Evolutionary conservation across 768 basidiomycete species (phyloP), one percentile per base, ranked within the genome.

Genomic region (Tephrocybe sp.): DNA sequence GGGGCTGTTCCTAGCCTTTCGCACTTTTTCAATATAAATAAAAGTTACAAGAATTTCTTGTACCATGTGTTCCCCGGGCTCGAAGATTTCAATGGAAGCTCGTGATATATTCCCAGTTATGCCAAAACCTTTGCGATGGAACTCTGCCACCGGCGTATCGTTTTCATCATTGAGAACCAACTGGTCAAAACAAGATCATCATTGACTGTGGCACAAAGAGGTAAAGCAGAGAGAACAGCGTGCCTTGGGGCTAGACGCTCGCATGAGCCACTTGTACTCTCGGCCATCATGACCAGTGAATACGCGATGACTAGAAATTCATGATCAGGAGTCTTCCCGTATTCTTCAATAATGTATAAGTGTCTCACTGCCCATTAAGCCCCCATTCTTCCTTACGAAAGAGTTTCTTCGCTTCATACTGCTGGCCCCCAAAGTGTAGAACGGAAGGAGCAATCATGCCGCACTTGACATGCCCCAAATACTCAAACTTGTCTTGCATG

Each of bases 21-120:
- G 55, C n/a, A 61, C 18, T 48, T 64, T 64, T 42, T 68, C 63
- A 15, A 67, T 41, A 42, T 64, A 67, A 20, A 68, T 50, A 42
- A 68, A 69, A 3, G 68, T 67, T 12, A 67, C 38, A 2, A 69
- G 40, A 20, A 69, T 64, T 24, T 55, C 53, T 41, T 65, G 62
- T 6, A 62, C 30, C 47, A 68, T 65, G 28, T 62, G 55, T 53
- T 59, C 50, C 1, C 65, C 69, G 20, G 21, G 33, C 33, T 50
- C 36, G 4, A 48, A 52, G 11, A 63, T 62, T 48, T 65, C 59
- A 7, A 63, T 53, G 11, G 52, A 50, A 0, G 58, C n/a, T n/a
- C n/a, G n/a, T n/a, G n/a, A n/a, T n/a, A n/a, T n/a, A n/a, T 56
- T 34, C 32, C 52, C 45, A n/a, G 49, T 38, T 14, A 59, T 45